Percentiles rank a stretch among this genome's conserved stretches.
These are phyloP conservation scores for Epithemia pelagica DNA, from an alignment of 108 stramenopile species.

Conservation along the genomic window DNA sequence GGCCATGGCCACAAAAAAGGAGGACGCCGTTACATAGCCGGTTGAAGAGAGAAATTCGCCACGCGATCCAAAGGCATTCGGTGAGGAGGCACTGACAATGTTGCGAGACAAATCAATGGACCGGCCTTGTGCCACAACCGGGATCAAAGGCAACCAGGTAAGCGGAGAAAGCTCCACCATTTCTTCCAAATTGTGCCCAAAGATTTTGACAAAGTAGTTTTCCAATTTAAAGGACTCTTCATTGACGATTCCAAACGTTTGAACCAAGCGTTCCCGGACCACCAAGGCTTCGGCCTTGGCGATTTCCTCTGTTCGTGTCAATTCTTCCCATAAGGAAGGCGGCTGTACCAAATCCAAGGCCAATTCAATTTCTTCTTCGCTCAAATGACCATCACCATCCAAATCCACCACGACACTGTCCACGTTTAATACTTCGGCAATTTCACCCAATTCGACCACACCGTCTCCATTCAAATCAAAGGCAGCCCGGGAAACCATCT, in stretches of 20 bases:
- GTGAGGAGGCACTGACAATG: slow-evolving; percentile 21
- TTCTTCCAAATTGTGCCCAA: slow-evolving; percentile 33
- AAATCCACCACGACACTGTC: slow-evolving; percentile 19
- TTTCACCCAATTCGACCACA: slow-evolving; percentile 23
- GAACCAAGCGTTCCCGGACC: slow-evolving; percentile 24
- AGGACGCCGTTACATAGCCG: slow-evolving; percentile 7
- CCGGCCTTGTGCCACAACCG: slow-evolving; percentile 22
- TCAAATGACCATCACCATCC: slow-evolving; percentile 29
- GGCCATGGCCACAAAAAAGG: background rate
- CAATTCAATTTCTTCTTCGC: slow-evolving; percentile 20
- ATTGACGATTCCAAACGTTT: background rate
- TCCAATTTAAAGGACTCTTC: slow-evolving; percentile 22
- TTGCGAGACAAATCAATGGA: slow-evolving; percentile 28
- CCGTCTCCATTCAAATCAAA: slow-evolving; percentile 33
- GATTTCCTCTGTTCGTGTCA: slow-evolving; percentile 1
- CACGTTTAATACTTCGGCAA: slow-evolving; percentile 25
- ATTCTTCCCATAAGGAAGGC: background rate
- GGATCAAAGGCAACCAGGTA: slow-evolving; percentile 40
- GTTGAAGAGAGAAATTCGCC: slow-evolving; percentile 25
- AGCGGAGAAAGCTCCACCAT: slow-evolving; percentile 27
- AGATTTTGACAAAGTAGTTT: slow-evolving; percentile 28
- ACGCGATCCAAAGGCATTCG: slow-evolving; percentile 28
- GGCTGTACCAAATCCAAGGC: slow-evolving; percentile 12
- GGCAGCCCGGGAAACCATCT: slow-evolving; percentile 8
- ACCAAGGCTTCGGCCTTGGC: slow-evolving; percentile 24